Evolutionary conservation across 139 green algal genomes (phyloP), one percentile per base, ranked within the genome.

Genomic region (Coelastrella sp.): DNA sequence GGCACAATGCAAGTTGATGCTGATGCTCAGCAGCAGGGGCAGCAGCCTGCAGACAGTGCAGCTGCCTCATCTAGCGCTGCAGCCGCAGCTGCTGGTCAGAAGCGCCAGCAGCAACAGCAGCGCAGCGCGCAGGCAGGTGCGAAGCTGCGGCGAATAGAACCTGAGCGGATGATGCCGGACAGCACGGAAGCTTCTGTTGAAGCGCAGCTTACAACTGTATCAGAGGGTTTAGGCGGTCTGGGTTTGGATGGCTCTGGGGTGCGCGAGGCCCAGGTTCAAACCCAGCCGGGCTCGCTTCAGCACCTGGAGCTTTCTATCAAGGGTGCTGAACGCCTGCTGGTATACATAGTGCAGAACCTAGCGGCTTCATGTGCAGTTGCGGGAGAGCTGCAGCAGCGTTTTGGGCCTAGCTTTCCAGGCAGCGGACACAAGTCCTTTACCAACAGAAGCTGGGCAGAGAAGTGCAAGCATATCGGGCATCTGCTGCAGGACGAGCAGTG

Each of bases 101-200:
- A 86, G 17, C 81, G 71, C 60, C 81, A 86, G 81, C 59, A 86
- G 81, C 59, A 54, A 58, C 80, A 86, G 80, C 80, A 74, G 20
- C 61, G 19, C 60, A 14, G 14, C 3, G 6, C 68, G 8, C 3
- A 14, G 8, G 14, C 16, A 10, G 16, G 5, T 22, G 68, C 68
- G 3, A 76, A 76, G 17, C 68, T 32, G 14, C 16, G 16, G 7
- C 68, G 68, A 14, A 76, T 76, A 8, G 17, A 76, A 14, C 64
- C 64, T 71, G 64, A 71, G 16, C 4, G 11, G 11, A 20, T 71
- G 64, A 11, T 7, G 64, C 11, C 19, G 2, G 57, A 19, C 32
- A 20, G 57, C 19, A 7, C 16, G 54, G 58, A 22, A 19, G 56
- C 56, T 71, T 57, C 23, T 59, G 58, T 56, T n/a, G 80, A 71